Evolutionary conservation across 768 basidiomycete genomes (phyloP), one percentile per base, ranked within the genome.

Genomic region (Strobilomyces echinocephalus): DNA sequence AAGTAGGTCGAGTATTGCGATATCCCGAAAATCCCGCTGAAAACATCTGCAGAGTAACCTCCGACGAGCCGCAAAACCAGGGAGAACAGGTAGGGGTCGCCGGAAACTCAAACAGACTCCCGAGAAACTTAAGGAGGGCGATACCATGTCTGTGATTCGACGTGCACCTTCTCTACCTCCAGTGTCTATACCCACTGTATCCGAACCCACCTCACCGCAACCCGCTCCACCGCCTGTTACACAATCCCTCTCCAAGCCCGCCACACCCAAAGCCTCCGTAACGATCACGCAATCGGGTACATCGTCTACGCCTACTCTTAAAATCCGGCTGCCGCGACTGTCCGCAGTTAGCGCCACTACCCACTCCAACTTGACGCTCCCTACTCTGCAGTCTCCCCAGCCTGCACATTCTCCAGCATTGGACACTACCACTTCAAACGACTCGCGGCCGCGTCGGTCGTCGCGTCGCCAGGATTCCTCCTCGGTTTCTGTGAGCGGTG

Each of bases 221-320:
- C 46, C 51, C 30, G 56, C 21, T 15, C 56, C 50, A 21, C 57
- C 44, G 9, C 48, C 53, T 42, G 36, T 56, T 45, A 33, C 36
- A 26, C 67, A 58, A 50, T 12, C 59, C 3, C 18, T 24, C 8
- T 36, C 58, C 30, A 60, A 72, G 20, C 69, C 69, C 24, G 52
- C 49, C 43, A 70, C 68, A 33, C 69, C 69, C 33, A 72, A 69
- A 46, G 64, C 69, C n/a, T 68, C 69, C 12, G 61, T 69, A 30
- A 72, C 64, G 1, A 68, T 72, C 54, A 69, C 70, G 12, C 70
- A 69, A 34, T 69, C 69, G 2, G 52, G 54, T 34, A 55, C 64
- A 40, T 70, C 69, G 8, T 59, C 69, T 26, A 69, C 70, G 10
- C 70, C 69, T 39, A 70, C 69, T 18, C 64, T 70, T 26, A 70